Conservation (phyloP, 1,284 basidiomycete species). For the Rhodotorula glutinis region DNA sequence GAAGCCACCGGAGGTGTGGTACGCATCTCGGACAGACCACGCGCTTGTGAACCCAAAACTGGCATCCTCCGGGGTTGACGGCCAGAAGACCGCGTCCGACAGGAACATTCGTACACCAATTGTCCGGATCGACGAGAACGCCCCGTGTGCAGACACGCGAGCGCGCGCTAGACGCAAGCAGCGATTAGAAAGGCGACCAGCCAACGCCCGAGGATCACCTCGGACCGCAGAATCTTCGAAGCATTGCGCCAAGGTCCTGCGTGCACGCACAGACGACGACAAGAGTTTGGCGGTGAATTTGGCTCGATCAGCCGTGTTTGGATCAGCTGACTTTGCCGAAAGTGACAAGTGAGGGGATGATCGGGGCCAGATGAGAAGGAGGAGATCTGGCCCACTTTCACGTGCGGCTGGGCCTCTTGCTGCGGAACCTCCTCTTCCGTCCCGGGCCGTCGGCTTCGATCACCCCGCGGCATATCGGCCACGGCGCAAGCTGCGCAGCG, state of each 20-base stretch:
- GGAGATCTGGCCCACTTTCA: neutral
- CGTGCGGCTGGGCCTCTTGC: neutral
- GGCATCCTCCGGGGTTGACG: neutral
- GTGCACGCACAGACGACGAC: too few relatives aligned
- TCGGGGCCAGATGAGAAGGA: neutral
- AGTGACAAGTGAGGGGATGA: neutral
- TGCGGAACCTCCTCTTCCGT: neutral
- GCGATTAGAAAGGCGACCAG: too few relatives aligned
- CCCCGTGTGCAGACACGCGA: too few relatives aligned
- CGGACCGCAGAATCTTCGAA: too few relatives aligned
- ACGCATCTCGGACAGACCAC: neutral
- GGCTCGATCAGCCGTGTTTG: neutral
- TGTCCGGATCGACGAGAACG: too few relatives aligned
- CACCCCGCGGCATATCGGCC: too few relatives aligned
- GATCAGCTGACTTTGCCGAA: neutral
- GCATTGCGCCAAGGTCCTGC: too few relatives aligned
- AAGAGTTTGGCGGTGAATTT: neutral
- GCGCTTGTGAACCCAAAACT: neutral
- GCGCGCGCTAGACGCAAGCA: too few relatives aligned
- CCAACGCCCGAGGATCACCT: too few relatives aligned
- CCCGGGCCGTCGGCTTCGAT: neutral
- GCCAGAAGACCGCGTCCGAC: neutral
- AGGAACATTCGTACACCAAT: too few relatives aligned
- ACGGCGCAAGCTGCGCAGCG: too few relatives aligned
- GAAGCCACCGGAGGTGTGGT: neutral